These are phyloP conservation scores for Hypoxylon sp. DNA, from an alignment of 2,329 filamentous ascomycete genomes.

Conservation along the genomic window DNA sequence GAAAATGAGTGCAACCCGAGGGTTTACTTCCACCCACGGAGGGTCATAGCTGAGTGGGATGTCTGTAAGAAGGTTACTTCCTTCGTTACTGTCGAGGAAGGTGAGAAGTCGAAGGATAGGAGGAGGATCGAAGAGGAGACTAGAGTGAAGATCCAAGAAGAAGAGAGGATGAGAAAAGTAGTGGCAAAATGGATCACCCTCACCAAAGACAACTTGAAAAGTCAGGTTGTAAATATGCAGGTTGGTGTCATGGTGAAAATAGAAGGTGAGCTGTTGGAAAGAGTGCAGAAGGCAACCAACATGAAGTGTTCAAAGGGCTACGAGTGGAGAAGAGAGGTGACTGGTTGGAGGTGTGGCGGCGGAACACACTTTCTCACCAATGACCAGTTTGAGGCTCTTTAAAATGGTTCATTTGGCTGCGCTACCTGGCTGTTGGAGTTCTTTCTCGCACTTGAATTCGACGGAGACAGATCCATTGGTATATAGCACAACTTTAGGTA, in stretches of 20 bases:
- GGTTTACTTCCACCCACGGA: slow-evolving; percentile 31
- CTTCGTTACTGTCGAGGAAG: not conserved
- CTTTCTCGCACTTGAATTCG: not conserved
- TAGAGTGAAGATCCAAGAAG: not conserved
- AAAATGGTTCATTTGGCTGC: too few species aligned
- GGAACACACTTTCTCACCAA: slow-evolving; percentile 1
- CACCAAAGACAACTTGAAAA: not conserved
- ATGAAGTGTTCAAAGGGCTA: not conserved
- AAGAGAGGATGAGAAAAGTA: not conserved
- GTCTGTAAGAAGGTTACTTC: slow-evolving; percentile 10
- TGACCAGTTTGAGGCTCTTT: slow-evolving; percentile 10
- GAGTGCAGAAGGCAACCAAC: not conserved
- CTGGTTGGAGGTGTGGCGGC: slow-evolving; percentile 15
- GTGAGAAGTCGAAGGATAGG: not conserved
- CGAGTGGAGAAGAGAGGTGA: slow-evolving; percentile 6
- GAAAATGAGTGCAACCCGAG: slow-evolving; percentile 23
- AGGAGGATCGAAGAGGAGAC: slow-evolving; percentile 16
- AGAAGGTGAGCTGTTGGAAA: not conserved
- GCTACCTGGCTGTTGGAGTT: not conserved
- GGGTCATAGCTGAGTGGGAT: slow-evolving; percentile 33
- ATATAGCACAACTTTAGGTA: not conserved
- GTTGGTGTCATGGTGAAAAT: not conserved
- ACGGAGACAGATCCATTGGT: not conserved
- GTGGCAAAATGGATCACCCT: not conserved
- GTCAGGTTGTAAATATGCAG: not conserved